These are phyloP conservation scores for Hippophae tibetana DNA, from an alignment of 306 rosid species.

Conservation along the genomic window DNA sequence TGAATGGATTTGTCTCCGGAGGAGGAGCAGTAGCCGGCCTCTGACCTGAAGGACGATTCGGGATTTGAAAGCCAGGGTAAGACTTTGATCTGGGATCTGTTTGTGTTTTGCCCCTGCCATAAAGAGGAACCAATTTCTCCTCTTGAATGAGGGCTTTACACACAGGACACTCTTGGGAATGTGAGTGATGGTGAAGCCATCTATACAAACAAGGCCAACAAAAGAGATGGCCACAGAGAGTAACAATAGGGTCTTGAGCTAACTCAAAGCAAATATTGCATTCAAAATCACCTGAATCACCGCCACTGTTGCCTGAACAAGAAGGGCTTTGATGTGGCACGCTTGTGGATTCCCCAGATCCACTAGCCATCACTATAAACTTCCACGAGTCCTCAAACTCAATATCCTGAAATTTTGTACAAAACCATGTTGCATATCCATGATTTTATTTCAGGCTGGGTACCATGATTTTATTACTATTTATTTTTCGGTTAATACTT, in stretches of 20 bases:
- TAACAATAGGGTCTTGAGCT: conserved; percentile 13
- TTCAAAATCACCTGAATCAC: conserved; percentile 5
- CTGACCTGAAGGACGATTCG: conserved; percentile 2
- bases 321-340: too few relatives aligned
- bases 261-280: conserved; percentile 19
- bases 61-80: background rate
- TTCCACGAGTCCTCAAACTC: too few relatives aligned
- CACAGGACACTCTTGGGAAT: background rate
- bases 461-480: too few relatives aligned
- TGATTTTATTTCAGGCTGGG: too few relatives aligned
- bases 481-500: too few relatives aligned
- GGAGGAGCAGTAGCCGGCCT: conserved; percentile 7
- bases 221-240: conserved; percentile 21
- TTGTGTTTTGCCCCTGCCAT: background rate
- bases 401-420: too few relatives aligned
- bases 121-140: conserved; percentile 9
- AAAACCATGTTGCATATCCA: too few relatives aligned
- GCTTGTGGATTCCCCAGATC: too few relatives aligned
- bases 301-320: background rate
- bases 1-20: background rate
- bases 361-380: too few relatives aligned
- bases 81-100: background rate
- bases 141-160: conserved; percentile 11
- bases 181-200: conserved; percentile 9
- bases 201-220: conserved; percentile 20